phyloP scores from a whole-genome alignment of 495 filamentous ascomycete genomes.

The Daldinia decipiens region DNA sequence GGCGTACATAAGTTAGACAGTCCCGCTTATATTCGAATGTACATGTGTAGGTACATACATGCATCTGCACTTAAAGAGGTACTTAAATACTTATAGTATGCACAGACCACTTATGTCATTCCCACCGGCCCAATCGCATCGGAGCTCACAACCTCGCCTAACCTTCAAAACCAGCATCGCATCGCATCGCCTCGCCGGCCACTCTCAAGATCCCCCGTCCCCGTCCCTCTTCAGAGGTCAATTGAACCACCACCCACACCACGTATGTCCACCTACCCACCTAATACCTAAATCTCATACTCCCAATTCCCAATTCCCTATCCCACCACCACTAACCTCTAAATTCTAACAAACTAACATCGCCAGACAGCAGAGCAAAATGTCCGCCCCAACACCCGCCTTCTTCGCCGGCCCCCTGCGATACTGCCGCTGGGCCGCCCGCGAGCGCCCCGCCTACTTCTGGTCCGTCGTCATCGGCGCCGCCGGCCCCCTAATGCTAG shows the following conservation, averaged over 20 bases:
- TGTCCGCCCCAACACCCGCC: conserved; percentile 69
- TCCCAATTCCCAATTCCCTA: too few species aligned
- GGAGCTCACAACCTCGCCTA: conserved; percentile 21
- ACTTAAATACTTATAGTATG: background rate
- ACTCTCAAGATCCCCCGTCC: conserved; percentile 13
- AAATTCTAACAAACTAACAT: too few species aligned
- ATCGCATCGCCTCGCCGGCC: too few species aligned
- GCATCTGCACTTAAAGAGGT: background rate
- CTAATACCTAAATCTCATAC: background rate
- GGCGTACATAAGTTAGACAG: too few species aligned
- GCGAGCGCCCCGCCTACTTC: conserved; percentile 88
- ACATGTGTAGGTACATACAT: too few species aligned
- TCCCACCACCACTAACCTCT: too few species aligned
- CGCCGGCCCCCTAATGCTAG: conserved; percentile 73
- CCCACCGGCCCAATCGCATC: conserved; percentile 10
- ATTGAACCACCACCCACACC: conserved; percentile 19
- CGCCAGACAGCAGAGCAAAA: background rate
- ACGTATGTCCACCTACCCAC: background rate
- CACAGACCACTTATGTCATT: conserved; percentile 20
- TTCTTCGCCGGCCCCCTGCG: conserved; percentile 85
- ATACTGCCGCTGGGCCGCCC: conserved; percentile 86
- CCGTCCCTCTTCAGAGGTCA: conserved; percentile 16
- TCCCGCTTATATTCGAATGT: too few species aligned
- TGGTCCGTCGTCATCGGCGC: conserved; percentile 78
- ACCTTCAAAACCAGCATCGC: conserved; percentile 9